Conservation (phyloP, 2,329 filamentous ascomycete genomes). For the Fusarium metavorans region DNA sequence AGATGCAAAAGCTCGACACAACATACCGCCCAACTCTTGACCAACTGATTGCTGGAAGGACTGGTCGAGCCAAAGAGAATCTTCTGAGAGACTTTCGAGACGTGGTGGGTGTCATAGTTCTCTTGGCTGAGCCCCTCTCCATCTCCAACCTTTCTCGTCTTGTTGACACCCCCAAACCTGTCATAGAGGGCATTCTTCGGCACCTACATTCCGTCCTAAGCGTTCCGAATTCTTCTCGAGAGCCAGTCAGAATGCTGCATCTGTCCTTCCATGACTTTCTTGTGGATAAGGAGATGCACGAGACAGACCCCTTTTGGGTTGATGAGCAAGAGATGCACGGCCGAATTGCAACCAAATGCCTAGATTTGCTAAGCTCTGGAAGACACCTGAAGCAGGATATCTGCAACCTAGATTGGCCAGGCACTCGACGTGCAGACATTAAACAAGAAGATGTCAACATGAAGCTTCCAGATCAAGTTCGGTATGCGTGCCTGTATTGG, state of each 20-base stretch:
- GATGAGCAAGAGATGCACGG: constrained; percentile 50
- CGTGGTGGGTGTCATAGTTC: constrained; percentile 42
- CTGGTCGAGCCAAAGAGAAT: background rate
- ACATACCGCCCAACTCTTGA: constrained; percentile 36
- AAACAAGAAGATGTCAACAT: background rate
- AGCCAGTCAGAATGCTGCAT: constrained; percentile 23
- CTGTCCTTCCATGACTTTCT: constrained; percentile 55
- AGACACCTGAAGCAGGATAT: background rate
- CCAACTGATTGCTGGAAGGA: background rate
- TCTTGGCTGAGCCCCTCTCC: constrained; percentile 38
- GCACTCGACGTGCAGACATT: background rate
- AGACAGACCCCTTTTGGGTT: constrained; percentile 51
- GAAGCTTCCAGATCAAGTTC: constrained; percentile 39
- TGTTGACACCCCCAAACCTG: background rate
- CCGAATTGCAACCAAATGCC: constrained; percentile 40
- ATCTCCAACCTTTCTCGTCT: constrained; percentile 29
- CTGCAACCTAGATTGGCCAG: background rate
- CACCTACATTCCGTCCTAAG: constrained; percentile 28
- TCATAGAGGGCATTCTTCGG: constrained; percentile 34
- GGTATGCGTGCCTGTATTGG: constrained; percentile 58
- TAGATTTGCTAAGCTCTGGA: background rate
- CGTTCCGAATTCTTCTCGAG: background rate
- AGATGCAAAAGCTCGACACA: constrained; percentile 24
- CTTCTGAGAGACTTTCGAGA: constrained; percentile 37
- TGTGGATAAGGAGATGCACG: constrained; percentile 43